A percentile compares a stretch with the other conserved stretches of the same genome.
phyloP scores from a whole-genome alignment of 164 flowering plant genomes.

The Echeveria elegans region DNA sequence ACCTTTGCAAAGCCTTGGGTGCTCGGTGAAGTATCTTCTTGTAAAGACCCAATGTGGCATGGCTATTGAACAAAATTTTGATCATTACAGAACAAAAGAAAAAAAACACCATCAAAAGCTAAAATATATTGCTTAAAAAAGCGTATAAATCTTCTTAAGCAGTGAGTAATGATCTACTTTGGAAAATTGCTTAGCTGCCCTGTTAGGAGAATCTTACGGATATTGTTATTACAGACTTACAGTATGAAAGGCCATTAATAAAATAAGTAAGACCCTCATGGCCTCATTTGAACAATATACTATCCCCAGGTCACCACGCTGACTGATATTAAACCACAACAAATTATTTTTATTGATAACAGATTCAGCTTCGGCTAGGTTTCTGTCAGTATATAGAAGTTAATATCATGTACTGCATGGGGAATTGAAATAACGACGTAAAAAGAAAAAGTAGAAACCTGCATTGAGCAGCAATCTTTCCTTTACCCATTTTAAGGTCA shows the following conservation, averaged over 20 bases:
- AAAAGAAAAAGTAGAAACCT: slow-evolving; percentile 33
- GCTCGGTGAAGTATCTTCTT: slow-evolving; percentile 73
- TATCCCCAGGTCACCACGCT: not conserved
- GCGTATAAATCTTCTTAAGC: not conserved
- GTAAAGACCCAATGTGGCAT: slow-evolving; percentile 89
- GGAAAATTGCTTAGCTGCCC: not conserved
- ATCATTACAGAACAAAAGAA: not conserved
- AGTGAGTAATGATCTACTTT: not conserved
- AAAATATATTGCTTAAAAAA: not conserved
- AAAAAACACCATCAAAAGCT: not conserved
- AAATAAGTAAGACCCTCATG: not conserved
- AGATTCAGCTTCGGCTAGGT: not conserved
- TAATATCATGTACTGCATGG: not conserved
- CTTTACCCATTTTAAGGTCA: slow-evolving; percentile 99
- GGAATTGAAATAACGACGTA: not conserved
- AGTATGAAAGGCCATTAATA: not conserved
- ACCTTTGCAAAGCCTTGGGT: slow-evolving; percentile 84
- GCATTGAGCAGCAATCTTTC: slow-evolving; percentile 99
- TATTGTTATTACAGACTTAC: not conserved
- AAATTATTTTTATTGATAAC: not conserved
- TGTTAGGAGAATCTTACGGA: not conserved
- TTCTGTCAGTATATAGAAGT: not conserved
- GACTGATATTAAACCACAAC: not conserved
- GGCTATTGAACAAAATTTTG: slow-evolving; percentile 29
- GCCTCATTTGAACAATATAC: not conserved